Evolutionary conservation across 768 basidiomycete species (phyloP), one percentile per base, ranked within the genome.

Genomic region (Calocera viscosa): DNA sequence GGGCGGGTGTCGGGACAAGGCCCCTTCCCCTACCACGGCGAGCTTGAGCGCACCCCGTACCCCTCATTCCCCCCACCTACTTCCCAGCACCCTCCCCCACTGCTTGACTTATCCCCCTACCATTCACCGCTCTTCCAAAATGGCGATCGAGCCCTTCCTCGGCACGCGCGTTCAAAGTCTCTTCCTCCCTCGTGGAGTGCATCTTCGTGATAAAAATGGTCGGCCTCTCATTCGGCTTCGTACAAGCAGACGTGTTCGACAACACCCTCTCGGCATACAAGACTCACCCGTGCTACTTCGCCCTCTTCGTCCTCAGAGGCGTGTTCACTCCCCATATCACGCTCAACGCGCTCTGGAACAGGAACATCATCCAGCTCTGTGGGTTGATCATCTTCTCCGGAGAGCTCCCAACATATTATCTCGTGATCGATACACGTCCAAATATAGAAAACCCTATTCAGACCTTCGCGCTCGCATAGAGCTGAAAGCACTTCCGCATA

Each of bases 281-380:
- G 87, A 91, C 90, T 12, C 74, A 91, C 65, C 86, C 90, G 69
- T 91, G 90, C 75, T 93, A 91, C 74, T 83, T 93, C 3, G 89
- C 89, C 1, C 79, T 93, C 7, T 93, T 91, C 74, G 85, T 86
- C 28, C 79, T 93, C 11, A 91, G 88, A 67, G 90, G 90, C 75
- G 67, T 91, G 0, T 93, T 93, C 69, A 89, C 91, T 72, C 76
- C 90, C 5, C 76, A 86, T 66, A 88, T 93, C 82, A 88, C 88
- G 1, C 83, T 86, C 69, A 90, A 93, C 78, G 91, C 91, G n/a
- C 79, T 93, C 35, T 81, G 86, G 32, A 70, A 86, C 69, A 84
- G 91, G 68, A 93, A 91, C 72, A 80, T 86, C 70, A 87, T 93
- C 38, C 90, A 92, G 73, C 77, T 93, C 40, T 49, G 71, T 43